Evolutionary conservation across 129 eudicot genomes (phyloP).

Genomic region (Deinandra increscens): DNA sequence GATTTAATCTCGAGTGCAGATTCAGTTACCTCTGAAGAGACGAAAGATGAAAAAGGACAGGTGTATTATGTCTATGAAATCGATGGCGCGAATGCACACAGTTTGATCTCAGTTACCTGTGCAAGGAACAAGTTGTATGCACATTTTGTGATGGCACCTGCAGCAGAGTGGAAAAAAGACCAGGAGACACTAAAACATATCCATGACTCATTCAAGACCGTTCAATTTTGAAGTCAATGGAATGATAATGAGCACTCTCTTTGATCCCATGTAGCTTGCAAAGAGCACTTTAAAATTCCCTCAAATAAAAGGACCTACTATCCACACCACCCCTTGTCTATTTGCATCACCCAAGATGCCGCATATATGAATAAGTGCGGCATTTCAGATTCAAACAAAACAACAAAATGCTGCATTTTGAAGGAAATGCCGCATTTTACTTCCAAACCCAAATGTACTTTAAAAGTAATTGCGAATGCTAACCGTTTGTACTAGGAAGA

Average conservation of each 20-base stretch:
- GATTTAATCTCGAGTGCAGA: conserved; percentile 73
- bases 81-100: conserved; percentile 58
- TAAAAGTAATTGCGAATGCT: no score
- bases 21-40: conserved; percentile 57
- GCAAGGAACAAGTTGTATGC: conserved; percentile 84
- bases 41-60: conserved; percentile 85
- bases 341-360: no score
- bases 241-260: not conserved
- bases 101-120: conserved; percentile 85
- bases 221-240: conserved; percentile 3
- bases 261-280: not conserved
- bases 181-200: conserved; percentile 74
- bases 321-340: no score
- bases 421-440: no score
- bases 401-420: no score
- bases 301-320: no score
- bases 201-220: conserved; percentile 81
- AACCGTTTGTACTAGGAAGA: no score
- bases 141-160: conserved; percentile 89
- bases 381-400: no score
- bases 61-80: conserved; percentile 78
- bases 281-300: no score
- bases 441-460: no score
- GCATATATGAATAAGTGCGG: no score
- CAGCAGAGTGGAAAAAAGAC: conserved; percentile 80